Evolutionary conservation across 176 grass and related monocot genomes (phyloP).

Genomic region (Themeda triandra): DNA sequence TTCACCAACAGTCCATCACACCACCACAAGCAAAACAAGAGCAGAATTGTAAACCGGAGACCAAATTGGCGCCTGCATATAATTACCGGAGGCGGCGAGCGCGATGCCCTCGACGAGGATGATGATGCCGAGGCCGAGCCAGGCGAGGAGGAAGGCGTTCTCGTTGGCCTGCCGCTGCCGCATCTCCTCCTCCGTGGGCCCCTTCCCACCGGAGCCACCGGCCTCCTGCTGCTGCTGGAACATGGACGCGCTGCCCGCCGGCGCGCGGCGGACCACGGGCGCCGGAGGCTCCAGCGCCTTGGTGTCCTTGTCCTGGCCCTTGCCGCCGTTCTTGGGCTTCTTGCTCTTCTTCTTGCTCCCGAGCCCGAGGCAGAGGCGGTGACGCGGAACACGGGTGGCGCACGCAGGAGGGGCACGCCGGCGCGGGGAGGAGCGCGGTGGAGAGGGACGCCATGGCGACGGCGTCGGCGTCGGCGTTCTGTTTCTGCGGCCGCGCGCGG

Average conservation of each 20-base stretch:
- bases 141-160: constrained; percentile 82
- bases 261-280: constrained; percentile 57
- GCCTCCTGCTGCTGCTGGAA: constrained; percentile 15
- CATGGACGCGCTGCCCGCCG: constrained; percentile 38
- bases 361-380: not conserved
- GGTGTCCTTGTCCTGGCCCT: constrained; percentile 23
- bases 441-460: constrained; percentile 27
- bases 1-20: not conserved
- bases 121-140: constrained; percentile 73
- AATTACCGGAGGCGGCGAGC: constrained; percentile 74
- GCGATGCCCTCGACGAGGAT: constrained; percentile 83
- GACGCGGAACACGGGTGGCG: constrained; percentile 10
- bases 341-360: constrained; percentile 7
- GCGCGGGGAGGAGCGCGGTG: constrained; percentile 8
- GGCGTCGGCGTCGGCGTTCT: not conserved
- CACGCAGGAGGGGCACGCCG: not conserved
- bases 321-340: constrained; percentile 26
- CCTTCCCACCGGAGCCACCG: constrained; percentile 16
- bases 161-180: constrained; percentile 55
- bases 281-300: constrained; percentile 54
- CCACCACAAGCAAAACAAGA: not conserved
- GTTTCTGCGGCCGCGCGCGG: not conserved
- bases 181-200: constrained; percentile 43
- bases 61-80: not conserved
- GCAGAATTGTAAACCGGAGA: not conserved